Percentiles rank a stretch among this genome's conserved stretches.
Conservation (phyloP, 106 monocot genomes). For the Hemerocallis citrina region DNA sequence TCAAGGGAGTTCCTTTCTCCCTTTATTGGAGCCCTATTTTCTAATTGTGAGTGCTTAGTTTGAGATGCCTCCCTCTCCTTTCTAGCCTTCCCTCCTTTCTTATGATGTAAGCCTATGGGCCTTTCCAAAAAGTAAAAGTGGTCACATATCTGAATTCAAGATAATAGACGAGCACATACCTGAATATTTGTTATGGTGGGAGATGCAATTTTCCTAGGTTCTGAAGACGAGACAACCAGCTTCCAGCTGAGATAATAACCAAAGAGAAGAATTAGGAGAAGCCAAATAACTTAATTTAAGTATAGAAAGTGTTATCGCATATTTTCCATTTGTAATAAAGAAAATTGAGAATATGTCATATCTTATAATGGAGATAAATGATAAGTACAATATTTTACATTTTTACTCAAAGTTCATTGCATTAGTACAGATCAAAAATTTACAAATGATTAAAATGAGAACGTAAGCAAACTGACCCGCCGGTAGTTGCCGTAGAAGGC, state of each 20-base stretch:
- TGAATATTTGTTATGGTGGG: conserved; percentile 93
- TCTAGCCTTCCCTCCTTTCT: too few species aligned
- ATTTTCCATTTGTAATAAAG: neutral
- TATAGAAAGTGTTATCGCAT: neutral
- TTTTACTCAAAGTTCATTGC: too few species aligned
- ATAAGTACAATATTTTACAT: too few species aligned
- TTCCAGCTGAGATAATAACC: conserved; percentile 74
- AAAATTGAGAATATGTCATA: neutral
- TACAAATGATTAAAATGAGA: neutral
- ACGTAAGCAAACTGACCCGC: conserved; percentile 59
- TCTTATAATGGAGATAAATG: too few species aligned
- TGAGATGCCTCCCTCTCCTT: too few species aligned
- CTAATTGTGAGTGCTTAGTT: too few species aligned
- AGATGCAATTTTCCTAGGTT: conserved; percentile 77
- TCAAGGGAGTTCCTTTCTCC: too few species aligned
- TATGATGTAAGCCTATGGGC: too few species aligned
- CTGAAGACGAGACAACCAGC: conserved; percentile 71
- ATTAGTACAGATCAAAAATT: too few species aligned
- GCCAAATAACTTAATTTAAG: neutral
- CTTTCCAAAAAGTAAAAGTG: too few species aligned
- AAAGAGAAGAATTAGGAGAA: conserved; percentile 4
- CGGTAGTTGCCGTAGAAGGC: conserved; percentile 78
- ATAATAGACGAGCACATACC: conserved; percentile 29
- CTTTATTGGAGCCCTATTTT: too few species aligned
- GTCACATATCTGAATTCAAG: too few species aligned